Evolutionary conservation across 1,284 basidiomycete genomes (phyloP).

Genomic region (Ceratobasidium sp.): DNA sequence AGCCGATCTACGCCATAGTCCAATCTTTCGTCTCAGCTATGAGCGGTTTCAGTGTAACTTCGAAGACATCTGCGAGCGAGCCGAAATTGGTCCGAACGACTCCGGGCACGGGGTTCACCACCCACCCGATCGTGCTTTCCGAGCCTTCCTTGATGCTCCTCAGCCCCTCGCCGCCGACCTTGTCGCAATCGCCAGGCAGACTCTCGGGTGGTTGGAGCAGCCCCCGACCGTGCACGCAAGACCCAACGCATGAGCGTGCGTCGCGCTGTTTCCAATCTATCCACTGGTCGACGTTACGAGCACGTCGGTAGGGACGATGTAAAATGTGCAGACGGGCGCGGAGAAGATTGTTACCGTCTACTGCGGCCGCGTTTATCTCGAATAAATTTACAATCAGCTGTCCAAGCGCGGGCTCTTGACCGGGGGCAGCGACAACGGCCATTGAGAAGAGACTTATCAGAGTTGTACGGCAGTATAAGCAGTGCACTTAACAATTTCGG

Average conservation of each 20-base stretch:
- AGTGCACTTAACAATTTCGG: no score
- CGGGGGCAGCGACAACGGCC: conserved; percentile 75
- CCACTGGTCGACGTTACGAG: conserved; percentile 59
- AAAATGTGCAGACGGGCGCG: conserved; percentile 75
- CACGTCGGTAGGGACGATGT: conserved; percentile 66
- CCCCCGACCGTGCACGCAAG: conserved; percentile 75
- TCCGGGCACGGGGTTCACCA: conserved; percentile 69
- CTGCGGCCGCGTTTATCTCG: background rate
- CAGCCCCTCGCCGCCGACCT: conserved; percentile 58
- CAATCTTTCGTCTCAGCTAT: no score
- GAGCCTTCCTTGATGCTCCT: conserved; percentile 72
- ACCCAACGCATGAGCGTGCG: conserved; percentile 74
- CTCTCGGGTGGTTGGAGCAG: conserved; percentile 73
- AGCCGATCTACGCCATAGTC: conserved; percentile 61
- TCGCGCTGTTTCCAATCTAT: conserved; percentile 46
- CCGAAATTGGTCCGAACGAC: conserved; percentile 70
- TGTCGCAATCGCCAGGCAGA: conserved; percentile 62
- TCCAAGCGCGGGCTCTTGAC: conserved; percentile 72
- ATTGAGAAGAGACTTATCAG: conserved; percentile 61
- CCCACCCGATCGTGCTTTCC: conserved; percentile 69
- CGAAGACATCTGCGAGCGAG: conserved; percentile 69
- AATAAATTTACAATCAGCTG: conserved; percentile 55
- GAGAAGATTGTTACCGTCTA: conserved; percentile 66
- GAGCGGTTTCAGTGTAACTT: conserved; percentile 54
- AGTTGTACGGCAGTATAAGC: no score